Evolutionary conservation across 441 rosid genomes (phyloP), one percentile per base, ranked within the genome.

Genomic region (Sinapis alba): DNA sequence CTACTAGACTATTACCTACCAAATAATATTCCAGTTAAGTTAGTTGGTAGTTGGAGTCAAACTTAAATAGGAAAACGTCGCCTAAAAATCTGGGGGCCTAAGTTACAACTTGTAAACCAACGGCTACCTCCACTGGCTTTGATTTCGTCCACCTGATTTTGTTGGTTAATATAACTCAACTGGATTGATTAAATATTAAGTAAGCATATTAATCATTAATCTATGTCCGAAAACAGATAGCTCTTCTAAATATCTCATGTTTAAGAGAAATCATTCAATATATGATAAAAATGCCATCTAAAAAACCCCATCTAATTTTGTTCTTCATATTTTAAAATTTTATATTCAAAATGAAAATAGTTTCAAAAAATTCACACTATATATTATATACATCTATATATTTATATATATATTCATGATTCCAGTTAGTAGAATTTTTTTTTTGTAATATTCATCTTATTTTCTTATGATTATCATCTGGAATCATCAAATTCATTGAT

Each of bases 11-110:
- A 15, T 15, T 57, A 65, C 53, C 72, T 23, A 61, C 70, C 70
- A 62, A 66, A 72, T 68, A 61, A 78, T 67, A 78, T 78, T 78
- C 70, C 74, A 62, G 81, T 78, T 78, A 72, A 78, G 77, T 78
- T 73, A 62, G 78, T 78, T 73, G 69, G 32, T 60, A n/a, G 77
- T 77, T 71, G 59, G 72, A 72, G 68, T 77, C 68, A 77, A 65
- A 77, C 54, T 51, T 61, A 51, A 77, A 78, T 30, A 36, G 62
- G 51, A 43, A 43, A 54, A 45, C 30, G 30, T 70, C 72, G 68
- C 80, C 75, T 43, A 57, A 18, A 68, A 72, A 68, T 68, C 70
- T 73, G 80, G 73, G 68, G 65, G 53, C 54, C 30, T 67, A n/a
- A 43, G 38, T 34, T 43, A 62, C 11, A 34, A 43, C 51, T n/a